Percentiles rank a stretch among this genome's conserved stretches.
phyloP scores from a whole-genome alignment of 2,329 filamentous ascomycete genomes.

The Rosellinia necatrix region DNA sequence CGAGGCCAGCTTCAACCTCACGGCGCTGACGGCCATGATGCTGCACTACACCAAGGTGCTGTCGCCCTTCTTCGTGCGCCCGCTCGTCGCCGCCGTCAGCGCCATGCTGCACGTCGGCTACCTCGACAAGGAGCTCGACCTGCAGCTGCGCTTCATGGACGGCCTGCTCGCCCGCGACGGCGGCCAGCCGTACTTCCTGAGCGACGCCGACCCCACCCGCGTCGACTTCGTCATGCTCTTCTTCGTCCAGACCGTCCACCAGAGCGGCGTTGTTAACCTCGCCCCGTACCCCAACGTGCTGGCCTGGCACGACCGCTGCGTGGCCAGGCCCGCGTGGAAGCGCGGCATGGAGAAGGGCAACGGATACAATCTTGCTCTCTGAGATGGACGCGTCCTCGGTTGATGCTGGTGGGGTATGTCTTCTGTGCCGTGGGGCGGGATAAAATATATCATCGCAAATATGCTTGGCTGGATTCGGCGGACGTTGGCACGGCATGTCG shows the following conservation, averaged over 20 bases:
- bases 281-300: slow-evolving; percentile 27
- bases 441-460: no score
- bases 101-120: slow-evolving; percentile 22
- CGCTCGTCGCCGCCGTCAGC: slow-evolving; percentile 17
- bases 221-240: slow-evolving; percentile 31
- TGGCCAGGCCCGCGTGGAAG: slow-evolving; percentile 28
- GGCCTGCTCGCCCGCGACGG: slow-evolving; percentile 10
- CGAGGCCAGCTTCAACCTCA: slow-evolving; percentile 17
- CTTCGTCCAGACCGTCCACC: slow-evolving; percentile 19
- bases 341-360: slow-evolving; percentile 31
- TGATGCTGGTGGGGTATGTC: no score
- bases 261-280: slow-evolving; percentile 24
- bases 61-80: slow-evolving; percentile 29
- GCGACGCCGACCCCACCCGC: slow-evolving; percentile 25
- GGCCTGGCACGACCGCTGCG: slow-evolving; percentile 27
- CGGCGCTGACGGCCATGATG: slow-evolving; percentile 19
- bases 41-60: slow-evolving; percentile 12
- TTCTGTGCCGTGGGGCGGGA: no score
- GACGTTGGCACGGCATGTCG: no score
- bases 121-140: slow-evolving; percentile 28
- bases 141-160: slow-evolving; percentile 22
- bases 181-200: slow-evolving; percentile 27
- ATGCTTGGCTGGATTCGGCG: no score
- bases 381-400: neutral
- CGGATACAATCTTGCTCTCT: slow-evolving; percentile 20